These are phyloP conservation scores for Pseudocercospora musae DNA, from an alignment of 2,329 filamentous ascomycete genomes.

Conservation along the genomic window DNA sequence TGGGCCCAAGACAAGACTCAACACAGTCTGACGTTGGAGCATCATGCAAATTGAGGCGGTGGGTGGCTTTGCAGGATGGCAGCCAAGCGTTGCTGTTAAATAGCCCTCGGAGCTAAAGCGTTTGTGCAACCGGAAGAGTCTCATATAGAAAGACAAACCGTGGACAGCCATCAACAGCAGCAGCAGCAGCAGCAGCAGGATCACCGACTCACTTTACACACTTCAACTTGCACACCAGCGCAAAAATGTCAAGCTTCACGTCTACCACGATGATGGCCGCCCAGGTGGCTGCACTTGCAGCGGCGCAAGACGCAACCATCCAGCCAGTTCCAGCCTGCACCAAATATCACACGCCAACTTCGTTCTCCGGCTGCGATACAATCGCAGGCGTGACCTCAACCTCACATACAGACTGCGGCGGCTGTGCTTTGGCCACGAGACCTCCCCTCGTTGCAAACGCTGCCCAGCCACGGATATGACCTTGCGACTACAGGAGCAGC, in stretches of 20 bases:
- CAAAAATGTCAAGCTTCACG: not conserved
- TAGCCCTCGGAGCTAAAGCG: not conserved
- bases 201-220: not conserved
- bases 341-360: not conserved
- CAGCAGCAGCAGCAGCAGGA: not conserved
- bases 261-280: not conserved
- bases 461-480: no score
- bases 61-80: slow-evolving; percentile 3
- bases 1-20: not conserved
- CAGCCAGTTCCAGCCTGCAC: not conserved
- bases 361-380: no score
- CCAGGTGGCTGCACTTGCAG: not conserved
- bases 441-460: no score
- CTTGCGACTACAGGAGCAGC: no score
- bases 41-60: not conserved
- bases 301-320: not conserved
- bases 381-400: no score
- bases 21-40: not conserved
- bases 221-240: not conserved
- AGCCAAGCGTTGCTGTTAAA: not conserved
- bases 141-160: not conserved
- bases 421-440: no score
- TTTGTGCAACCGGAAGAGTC: not conserved
- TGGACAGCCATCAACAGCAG: not conserved
- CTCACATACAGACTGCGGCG: no score